These are phyloP conservation scores for Geotrichum bryndzae DNA, from an alignment of 1,139 yeast species.

Conservation along the genomic window DNA sequence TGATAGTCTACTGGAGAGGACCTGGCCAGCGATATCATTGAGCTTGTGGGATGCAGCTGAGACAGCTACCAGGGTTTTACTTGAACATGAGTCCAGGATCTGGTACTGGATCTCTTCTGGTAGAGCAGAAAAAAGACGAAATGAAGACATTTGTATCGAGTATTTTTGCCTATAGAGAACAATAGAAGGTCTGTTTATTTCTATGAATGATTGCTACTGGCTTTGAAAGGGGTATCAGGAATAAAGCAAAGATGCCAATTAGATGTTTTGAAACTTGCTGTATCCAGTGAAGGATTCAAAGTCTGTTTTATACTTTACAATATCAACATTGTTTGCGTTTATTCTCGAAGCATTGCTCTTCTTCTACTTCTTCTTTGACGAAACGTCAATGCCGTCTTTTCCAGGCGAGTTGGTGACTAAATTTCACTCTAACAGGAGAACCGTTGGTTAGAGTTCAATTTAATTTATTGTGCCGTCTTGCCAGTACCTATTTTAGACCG, in stretches of 20 bases:
- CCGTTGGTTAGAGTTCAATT: not conserved
- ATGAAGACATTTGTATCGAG: not conserved
- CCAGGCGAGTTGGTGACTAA: not conserved
- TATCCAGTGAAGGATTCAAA: not conserved
- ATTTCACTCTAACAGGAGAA: not conserved
- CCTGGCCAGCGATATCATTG: slow-evolving; percentile 20
- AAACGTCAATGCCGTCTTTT: not conserved
- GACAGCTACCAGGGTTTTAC: not conserved
- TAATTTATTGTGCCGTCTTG: not conserved
- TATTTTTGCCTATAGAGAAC: not conserved
- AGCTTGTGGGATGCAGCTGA: slow-evolving; percentile 3
- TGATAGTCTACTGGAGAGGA: slow-evolving; percentile 18
- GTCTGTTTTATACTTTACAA: not conserved
- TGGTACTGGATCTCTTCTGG: not conserved
- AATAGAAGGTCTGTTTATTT: not conserved
- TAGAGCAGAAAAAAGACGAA: not conserved
- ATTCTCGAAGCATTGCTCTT: not conserved
- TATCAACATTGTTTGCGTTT: not conserved
- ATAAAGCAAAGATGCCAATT: not conserved
- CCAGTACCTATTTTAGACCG: not conserved
- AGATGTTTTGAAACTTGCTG: not conserved
- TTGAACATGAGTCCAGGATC: not conserved
- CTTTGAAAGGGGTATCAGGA: not conserved
- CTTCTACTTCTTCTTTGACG: not conserved
- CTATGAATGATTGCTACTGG: not conserved